phyloP scores from a whole-genome alignment of 2,329 filamentous ascomycete species.

The Huntiella abstrusa region DNA sequence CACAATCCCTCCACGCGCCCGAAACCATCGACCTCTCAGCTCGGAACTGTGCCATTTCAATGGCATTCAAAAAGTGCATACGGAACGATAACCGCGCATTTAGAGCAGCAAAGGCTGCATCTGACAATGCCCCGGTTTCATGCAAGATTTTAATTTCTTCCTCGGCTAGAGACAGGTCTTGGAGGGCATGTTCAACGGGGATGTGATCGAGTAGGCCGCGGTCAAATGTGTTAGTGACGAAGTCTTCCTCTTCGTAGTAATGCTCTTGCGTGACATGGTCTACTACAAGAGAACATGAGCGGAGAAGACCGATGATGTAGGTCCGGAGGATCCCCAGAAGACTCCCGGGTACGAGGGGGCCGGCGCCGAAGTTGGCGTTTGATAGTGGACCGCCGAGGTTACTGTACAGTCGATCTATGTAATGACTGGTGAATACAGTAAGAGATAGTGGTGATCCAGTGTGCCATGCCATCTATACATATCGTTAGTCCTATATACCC shows the following conservation, averaged over 20 bases:
- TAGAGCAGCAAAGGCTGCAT: slow-evolving; percentile 30
- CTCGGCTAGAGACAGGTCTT: no score
- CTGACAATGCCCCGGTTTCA: background rate
- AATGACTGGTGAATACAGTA: slow-evolving; percentile 80
- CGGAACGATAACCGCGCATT: slow-evolving; percentile 47
- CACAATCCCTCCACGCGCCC: slow-evolving; percentile 26
- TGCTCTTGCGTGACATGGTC: slow-evolving; percentile 62
- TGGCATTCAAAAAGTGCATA: slow-evolving; percentile 38
- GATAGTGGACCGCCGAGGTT: slow-evolving; percentile 44
- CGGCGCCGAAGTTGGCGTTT: slow-evolving; percentile 42
- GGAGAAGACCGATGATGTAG: slow-evolving; percentile 72
- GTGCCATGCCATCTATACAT: slow-evolving; percentile 73
- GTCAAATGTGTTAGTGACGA: slow-evolving; percentile 81
- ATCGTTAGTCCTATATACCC: background rate
- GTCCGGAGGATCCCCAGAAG: slow-evolving; percentile 53
- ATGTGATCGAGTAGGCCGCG: slow-evolving; percentile 53
- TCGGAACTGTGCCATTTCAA: slow-evolving; percentile 28
- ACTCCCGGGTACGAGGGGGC: slow-evolving; percentile 19
- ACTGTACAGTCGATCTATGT: slow-evolving; percentile 68
- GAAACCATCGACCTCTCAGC: slow-evolving; percentile 27
- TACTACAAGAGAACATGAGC: slow-evolving; percentile 64
- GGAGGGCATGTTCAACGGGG: slow-evolving; percentile 18
- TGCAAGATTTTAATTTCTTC: no score
- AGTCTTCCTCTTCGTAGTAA: slow-evolving; percentile 95
- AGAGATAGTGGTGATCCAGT: slow-evolving; percentile 89